Conservation (phyloP, 805 yeast species). For the Teunomyces atbi region DNA sequence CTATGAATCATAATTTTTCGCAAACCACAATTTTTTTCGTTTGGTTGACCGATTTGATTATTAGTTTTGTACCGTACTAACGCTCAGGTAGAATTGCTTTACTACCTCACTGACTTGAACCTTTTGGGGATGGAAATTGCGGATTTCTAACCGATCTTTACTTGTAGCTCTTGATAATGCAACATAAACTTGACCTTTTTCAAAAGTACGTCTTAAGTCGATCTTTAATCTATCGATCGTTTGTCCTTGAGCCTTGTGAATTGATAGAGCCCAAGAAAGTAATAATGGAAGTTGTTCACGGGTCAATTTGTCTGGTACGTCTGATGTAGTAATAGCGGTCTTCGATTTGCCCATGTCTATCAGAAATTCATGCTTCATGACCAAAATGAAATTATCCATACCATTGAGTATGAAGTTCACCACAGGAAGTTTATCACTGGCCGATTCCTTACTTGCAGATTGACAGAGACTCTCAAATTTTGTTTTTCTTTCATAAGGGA, state of each 20-base stretch:
- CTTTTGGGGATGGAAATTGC: slow-evolving; percentile 58
- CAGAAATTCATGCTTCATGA: slow-evolving; percentile 38
- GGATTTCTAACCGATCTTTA: slow-evolving; percentile 61
- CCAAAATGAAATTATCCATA: slow-evolving; percentile 26
- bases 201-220: slow-evolving; percentile 65
- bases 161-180: slow-evolving; percentile 78
- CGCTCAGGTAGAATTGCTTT: slow-evolving; percentile 25
- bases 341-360: slow-evolving; percentile 23
- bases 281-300: slow-evolving; percentile 67
- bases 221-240: slow-evolving; percentile 70
- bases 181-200: slow-evolving; percentile 82
- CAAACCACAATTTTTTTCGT: neutral
- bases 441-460: slow-evolving; percentile 21
- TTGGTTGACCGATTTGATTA: neutral
- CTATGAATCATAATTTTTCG: slow-evolving; percentile 2
- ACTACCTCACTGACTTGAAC: slow-evolving; percentile 43
- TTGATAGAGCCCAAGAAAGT: slow-evolving; percentile 80
- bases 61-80: neutral
- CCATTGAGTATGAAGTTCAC: slow-evolving; percentile 45
- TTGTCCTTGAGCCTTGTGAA: slow-evolving; percentile 85
- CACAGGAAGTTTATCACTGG: slow-evolving; percentile 37
- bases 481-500: slow-evolving; percentile 26
- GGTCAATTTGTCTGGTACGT: slow-evolving; percentile 22
- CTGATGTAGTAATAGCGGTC: slow-evolving; percentile 9
- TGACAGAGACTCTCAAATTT: slow-evolving; percentile 19